Percentiles rank a stretch among this genome's conserved stretches.
These are phyloP conservation scores for Sechiopsis laciniata DNA, from an alignment of 306 rosid genomes.

Conservation along the genomic window DNA sequence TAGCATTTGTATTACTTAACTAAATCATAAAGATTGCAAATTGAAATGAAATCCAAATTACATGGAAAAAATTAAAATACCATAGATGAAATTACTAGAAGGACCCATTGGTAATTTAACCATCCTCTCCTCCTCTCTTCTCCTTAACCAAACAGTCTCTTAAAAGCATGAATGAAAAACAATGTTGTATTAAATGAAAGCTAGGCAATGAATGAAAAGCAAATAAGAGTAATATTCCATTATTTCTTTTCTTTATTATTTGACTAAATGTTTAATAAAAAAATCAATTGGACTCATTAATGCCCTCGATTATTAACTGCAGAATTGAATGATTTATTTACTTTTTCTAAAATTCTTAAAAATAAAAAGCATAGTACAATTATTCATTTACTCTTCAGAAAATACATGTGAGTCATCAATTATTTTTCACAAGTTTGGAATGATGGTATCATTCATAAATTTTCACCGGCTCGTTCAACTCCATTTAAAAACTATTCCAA, in stretches of 20 bases:
- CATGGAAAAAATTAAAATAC: too few relatives aligned
- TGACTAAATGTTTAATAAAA: neutral
- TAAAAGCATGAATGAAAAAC: too few relatives aligned
- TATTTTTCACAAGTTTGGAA: constrained; percentile 6
- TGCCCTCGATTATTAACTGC: constrained; percentile 17
- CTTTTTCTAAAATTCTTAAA: neutral
- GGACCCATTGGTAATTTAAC: too few relatives aligned
- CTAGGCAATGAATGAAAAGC: neutral
- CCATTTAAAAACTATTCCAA: neutral
- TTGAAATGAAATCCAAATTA: too few relatives aligned
- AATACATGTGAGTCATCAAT: constrained; percentile 5
- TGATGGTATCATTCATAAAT: neutral
- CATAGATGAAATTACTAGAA: too few relatives aligned
- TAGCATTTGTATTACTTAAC: too few relatives aligned
- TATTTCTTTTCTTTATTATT: neutral
- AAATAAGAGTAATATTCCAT: neutral
- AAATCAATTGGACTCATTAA: constrained; percentile 1
- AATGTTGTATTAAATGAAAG: too few relatives aligned
- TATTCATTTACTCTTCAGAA: constrained; percentile 11
- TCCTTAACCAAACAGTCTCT: too few relatives aligned
- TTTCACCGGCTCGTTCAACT: neutral
- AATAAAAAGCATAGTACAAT: neutral
- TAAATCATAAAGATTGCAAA: too few relatives aligned
- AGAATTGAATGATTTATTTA: constrained; percentile 3
- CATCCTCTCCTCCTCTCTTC: too few relatives aligned